Conservation (phyloP, 2,329 filamentous ascomycete genomes). For the Botryosphaeria dothidea region DNA sequence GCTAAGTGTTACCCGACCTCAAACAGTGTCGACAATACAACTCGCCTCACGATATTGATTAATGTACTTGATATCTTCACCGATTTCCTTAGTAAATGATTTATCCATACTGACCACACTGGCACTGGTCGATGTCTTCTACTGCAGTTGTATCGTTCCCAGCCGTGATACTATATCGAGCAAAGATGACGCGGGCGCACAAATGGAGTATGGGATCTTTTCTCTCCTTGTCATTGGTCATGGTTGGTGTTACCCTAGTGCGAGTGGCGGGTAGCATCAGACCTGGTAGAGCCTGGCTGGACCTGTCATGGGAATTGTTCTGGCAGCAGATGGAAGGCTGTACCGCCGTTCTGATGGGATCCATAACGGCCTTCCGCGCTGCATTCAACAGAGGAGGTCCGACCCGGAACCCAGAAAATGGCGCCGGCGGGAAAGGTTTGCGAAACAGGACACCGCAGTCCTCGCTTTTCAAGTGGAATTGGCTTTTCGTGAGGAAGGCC, state of each 20-base stretch:
- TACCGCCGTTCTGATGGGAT: conserved; percentile 26
- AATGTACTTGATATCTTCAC: background rate
- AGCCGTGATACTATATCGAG: background rate
- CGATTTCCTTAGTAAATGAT: too few species aligned
- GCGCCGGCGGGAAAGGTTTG: too few species aligned
- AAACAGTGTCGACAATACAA: too few species aligned
- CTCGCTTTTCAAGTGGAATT: too few species aligned
- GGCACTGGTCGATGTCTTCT: too few species aligned
- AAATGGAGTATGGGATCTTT: background rate
- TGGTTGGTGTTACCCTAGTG: conserved; percentile 19
- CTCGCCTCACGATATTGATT: background rate
- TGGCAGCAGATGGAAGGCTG: conserved; percentile 26
- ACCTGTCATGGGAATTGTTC: conserved; percentile 22
- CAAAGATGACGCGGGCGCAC: background rate
- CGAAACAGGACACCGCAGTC: too few species aligned
- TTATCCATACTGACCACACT: too few species aligned
- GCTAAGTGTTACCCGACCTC: too few species aligned
- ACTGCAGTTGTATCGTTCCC: background rate
- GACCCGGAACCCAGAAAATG: too few species aligned
- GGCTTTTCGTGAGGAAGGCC: too few species aligned
- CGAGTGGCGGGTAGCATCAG: conserved; percentile 23
- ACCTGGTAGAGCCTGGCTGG: background rate
- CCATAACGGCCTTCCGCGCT: conserved; percentile 25
- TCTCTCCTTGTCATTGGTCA: background rate
- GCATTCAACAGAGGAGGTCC: too few species aligned